These are phyloP conservation scores for Hordeum pubiflorum DNA, from an alignment of 202 grass and related monocot genomes.

Conservation along the genomic window DNA sequence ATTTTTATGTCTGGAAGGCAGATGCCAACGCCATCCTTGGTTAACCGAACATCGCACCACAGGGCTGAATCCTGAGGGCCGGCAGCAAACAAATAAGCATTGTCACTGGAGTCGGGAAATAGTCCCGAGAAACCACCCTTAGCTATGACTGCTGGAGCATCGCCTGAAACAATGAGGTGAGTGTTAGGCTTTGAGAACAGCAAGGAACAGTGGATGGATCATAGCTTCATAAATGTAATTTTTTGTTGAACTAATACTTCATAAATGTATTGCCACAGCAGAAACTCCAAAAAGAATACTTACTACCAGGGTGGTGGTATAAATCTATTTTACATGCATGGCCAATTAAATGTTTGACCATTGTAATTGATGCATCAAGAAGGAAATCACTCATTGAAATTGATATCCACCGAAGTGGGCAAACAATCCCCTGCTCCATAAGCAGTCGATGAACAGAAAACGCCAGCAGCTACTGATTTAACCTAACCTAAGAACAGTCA, in stretches of 20 bases:
- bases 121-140: slow-evolving; percentile 88
- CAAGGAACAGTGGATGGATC: not conserved
- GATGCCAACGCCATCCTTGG: slow-evolving; percentile 57
- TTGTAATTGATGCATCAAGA: not conserved
- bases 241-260: not conserved
- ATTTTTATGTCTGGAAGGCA: slow-evolving; percentile 55
- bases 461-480: not conserved
- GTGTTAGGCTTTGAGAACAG: not conserved
- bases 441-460: not conserved
- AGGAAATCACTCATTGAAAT: not conserved
- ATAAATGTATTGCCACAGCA: not conserved
- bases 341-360: not conserved
- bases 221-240: not conserved
- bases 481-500: not conserved
- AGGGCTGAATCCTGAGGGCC: slow-evolving; percentile 16
- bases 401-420: not conserved
- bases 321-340: not conserved
- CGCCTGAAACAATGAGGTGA: slow-evolving; percentile 44
- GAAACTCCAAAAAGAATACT: not conserved
- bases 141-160: slow-evolving; percentile 55
- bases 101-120: slow-evolving; percentile 62
- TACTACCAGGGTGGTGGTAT: not conserved
- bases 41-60: slow-evolving; percentile 67
- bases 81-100: slow-evolving; percentile 24
- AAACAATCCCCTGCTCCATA: not conserved